Base-by-base conservation (phyloP, 768 basidiomycete genomes). In the Macrocybe gigantea region DNA sequence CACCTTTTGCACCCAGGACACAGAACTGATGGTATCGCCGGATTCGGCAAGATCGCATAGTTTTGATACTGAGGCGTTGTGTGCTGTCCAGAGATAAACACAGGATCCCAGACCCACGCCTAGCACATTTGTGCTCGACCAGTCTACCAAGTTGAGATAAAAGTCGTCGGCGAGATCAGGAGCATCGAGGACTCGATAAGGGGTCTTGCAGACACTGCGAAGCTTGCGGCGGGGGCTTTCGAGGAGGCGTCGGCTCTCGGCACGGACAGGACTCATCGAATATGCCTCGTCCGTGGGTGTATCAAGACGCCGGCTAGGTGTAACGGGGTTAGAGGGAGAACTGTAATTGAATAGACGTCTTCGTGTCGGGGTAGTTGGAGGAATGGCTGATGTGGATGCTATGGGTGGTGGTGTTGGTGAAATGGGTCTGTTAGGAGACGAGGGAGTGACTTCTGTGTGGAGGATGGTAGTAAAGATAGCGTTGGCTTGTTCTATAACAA, bases 111-210 rank as follows among this genome's bases (percentile, higher is more conserved):
- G 75, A 2, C 94, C 95, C 6, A 98, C 96, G 3, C 89, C 94
- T 0, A 98, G 81, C 0, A 97, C 84, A 60, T 98, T 98, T 5
- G 90, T 94, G 45, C 84, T 87, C 2, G 88, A 91, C 96, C 96
- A 98, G 53, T 97, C 94, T 15, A 98, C 93, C 8, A 98, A 77
- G 60, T 98, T 98, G 53, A 99, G 85, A 60, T 99, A 98, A 65
- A 97, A 99, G 64, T 99, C 95, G 62, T 98, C 95, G 30, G 93
- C 92, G 9, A 99, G 80, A 47, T 98, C 94, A 0, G 95, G 96
- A 6, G 95, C 95, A 61, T 99, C 95, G 33, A 98, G 78, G 1
- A 97, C 95, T 49, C 96, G 83, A 70, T 95, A 98, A 2, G 95
- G 95, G 0, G 94, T 96, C 64, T 95, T 93, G 70, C 86, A 86